Conservation (phyloP, 2,329 filamentous ascomycete species). For the Colletotrichum sp. region DNA sequence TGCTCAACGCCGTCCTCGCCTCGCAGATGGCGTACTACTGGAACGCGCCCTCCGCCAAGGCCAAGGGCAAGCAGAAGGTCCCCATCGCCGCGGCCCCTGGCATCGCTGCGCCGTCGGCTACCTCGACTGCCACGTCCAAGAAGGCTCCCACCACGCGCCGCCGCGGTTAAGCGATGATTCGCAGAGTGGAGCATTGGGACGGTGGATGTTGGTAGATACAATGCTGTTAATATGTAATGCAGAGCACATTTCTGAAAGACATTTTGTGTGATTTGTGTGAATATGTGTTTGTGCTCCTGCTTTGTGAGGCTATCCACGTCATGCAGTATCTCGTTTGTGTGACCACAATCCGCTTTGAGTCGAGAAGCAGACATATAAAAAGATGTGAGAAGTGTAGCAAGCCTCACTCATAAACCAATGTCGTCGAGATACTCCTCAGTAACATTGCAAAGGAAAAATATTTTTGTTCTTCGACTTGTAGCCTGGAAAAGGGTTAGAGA, state of each 20-base stretch:
- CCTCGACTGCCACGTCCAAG: slow-evolving; percentile 31
- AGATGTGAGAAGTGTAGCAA: background rate
- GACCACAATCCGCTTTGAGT: background rate
- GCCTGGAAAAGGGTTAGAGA: no score
- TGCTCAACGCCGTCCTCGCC: slow-evolving; percentile 86
- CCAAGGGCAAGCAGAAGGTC: slow-evolving; percentile 45
- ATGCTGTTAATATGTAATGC: no score
- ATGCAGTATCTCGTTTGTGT: background rate
- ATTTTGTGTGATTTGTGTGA: no score
- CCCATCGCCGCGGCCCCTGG: slow-evolving; percentile 24
- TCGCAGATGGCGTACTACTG: slow-evolving; percentile 96
- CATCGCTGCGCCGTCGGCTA: slow-evolving; percentile 16
- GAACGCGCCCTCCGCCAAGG: slow-evolving; percentile 68
- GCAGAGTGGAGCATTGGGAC: background rate
- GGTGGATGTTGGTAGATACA: background rate
- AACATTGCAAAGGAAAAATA: no score
- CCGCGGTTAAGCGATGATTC: slow-evolving; percentile 36
- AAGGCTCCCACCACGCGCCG: slow-evolving; percentile 50
- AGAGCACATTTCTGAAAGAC: no score
- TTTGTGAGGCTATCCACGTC: rapidly evolving
- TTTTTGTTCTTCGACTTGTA: no score
- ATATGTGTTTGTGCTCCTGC: background rate
- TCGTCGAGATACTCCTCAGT: no score
- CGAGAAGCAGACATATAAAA: background rate
- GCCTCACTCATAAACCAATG: background rate